Conservation (phyloP, 768 basidiomycete genomes). For the Tylopilus plumbeoviolaceoides region DNA sequence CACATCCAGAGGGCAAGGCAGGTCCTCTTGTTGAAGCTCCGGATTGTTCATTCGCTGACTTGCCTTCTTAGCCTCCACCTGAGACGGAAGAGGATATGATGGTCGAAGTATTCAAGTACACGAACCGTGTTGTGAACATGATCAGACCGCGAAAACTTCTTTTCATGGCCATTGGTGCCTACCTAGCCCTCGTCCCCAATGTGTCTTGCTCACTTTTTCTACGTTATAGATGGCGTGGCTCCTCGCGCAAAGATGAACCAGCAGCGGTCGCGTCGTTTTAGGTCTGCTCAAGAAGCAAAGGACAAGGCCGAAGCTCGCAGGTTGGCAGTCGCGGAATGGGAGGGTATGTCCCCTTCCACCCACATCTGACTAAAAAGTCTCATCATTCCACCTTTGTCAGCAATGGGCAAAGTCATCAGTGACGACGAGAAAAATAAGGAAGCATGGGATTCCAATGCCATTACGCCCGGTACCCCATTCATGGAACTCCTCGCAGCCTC, state of each 20-base stretch:
- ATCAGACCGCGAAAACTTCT: conserved; percentile 89
- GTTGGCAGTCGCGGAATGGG: conserved; percentile 80
- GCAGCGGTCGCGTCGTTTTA: conserved; percentile 94
- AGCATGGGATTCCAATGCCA: conserved; percentile 97
- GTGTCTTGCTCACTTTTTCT: conserved; percentile 1
- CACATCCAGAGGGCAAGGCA: conserved; percentile 96
- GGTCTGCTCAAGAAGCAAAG: conserved; percentile 90
- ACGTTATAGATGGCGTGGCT: conserved; percentile 82
- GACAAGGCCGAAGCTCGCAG: conserved; percentile 87
- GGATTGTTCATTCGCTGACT: neutral
- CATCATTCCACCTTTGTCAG: conserved; percentile 35
- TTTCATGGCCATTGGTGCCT: conserved; percentile 96
- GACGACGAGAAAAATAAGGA: conserved; percentile 83
- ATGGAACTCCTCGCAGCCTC: conserved; percentile 90
- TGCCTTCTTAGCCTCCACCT: conserved; percentile 68
- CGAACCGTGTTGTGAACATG: conserved; percentile 97
- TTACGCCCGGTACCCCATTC: conserved; percentile 98
- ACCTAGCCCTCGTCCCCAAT: neutral
- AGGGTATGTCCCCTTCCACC: conserved; percentile 47
- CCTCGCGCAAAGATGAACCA: conserved; percentile 99
- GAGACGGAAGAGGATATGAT: conserved; percentile 99
- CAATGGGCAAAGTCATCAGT: conserved; percentile 85
- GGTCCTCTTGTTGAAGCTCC: conserved; percentile 9
- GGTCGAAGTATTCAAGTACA: conserved; percentile 95
- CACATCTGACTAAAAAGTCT: neutral